Percentiles rank a stretch among this genome's conserved stretches.
Evolutionary conservation across 768 basidiomycete genomes (phyloP).

Genomic region (Podaxis pistillaris): DNA sequence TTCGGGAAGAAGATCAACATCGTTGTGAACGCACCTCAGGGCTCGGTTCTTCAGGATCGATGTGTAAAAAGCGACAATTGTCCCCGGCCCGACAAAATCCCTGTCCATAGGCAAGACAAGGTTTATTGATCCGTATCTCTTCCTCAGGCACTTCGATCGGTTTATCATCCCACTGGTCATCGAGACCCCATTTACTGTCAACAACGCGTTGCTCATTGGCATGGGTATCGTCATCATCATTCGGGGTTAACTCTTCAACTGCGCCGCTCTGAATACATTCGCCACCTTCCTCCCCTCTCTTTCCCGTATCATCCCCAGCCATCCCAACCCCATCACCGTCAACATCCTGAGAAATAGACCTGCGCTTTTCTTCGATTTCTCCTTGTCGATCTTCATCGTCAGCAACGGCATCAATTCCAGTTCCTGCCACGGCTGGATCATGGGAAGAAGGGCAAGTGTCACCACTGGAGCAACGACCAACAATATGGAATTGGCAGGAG

Average conservation of each 20-base stretch:
- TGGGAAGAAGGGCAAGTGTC: constrained; percentile 23
- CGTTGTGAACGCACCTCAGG: neutral
- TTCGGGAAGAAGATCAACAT: neutral
- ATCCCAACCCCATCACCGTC: neutral
- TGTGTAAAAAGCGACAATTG: constrained; percentile 28
- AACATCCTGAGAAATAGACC: neutral
- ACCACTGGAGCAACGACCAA: constrained; percentile 20
- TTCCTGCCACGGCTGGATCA: constrained; percentile 16
- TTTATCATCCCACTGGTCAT: constrained; percentile 15
- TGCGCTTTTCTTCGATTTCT: neutral
- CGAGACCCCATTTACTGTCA: constrained; percentile 6
- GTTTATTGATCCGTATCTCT: constrained; percentile 21
- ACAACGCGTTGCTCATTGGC: neutral
- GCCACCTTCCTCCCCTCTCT: neutral
- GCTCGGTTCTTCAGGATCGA: constrained; percentile 19
- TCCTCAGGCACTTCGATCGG: constrained; percentile 19
- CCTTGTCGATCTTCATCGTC: constrained; percentile 1
- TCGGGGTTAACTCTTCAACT: constrained; percentile 1
- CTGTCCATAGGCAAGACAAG: constrained; percentile 35
- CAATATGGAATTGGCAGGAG: constrained; percentile 12
- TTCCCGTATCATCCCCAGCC: neutral
- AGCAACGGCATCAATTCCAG: neutral
- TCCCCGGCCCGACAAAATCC: constrained; percentile 32
- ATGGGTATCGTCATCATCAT: constrained; percentile 6
- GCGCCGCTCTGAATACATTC: neutral